Percentiles rank a stretch among this genome's conserved stretches.
Conservation (phyloP, 1,284 basidiomycete species). For the Leccinum brunneo-olivaceum region DNA sequence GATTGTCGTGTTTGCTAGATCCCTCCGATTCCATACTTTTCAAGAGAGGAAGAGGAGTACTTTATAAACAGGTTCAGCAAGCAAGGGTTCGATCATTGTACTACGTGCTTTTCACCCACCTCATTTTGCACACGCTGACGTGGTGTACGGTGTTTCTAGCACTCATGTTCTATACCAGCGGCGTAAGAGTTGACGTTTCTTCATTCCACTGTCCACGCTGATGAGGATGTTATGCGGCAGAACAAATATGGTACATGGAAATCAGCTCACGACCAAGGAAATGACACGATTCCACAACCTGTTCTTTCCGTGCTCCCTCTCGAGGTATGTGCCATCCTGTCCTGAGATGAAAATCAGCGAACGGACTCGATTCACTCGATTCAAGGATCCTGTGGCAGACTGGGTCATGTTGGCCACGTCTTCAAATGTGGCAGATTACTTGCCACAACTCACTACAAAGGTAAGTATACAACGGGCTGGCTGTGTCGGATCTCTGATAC, state of each 20-base stretch:
- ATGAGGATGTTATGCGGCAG: slow-evolving; percentile 26
- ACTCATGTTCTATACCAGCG: slow-evolving; percentile 50
- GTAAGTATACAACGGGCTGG: slow-evolving; percentile 28
- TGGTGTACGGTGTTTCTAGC: slow-evolving; percentile 29
- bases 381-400: slow-evolving; percentile 59
- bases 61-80: slow-evolving; percentile 52
- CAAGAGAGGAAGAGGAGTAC: slow-evolving; percentile 56
- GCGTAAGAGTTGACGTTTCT: slow-evolving; percentile 28
- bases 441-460: slow-evolving; percentile 47
- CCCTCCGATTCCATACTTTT: slow-evolving; percentile 53
- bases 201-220: background rate
- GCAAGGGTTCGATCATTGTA: slow-evolving; percentile 57
- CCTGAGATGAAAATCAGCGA: too few species aligned
- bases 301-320: slow-evolving; percentile 51
- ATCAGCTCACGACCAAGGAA: slow-evolving; percentile 47
- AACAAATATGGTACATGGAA: slow-evolving; percentile 49
- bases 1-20: slow-evolving; percentile 34
- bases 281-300: slow-evolving; percentile 51
- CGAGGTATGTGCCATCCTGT: slow-evolving; percentile 30
- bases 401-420: slow-evolving; percentile 42
- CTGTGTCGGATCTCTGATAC: background rate
- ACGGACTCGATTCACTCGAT: background rate
- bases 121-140: background rate
- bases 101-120: slow-evolving; percentile 18
- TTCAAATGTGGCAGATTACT: slow-evolving; percentile 38